Evolutionary conservation across 1,139 yeast species (phyloP), one percentile per base, ranked within the genome.

Genomic region (Suhomyces chickasaworum): DNA sequence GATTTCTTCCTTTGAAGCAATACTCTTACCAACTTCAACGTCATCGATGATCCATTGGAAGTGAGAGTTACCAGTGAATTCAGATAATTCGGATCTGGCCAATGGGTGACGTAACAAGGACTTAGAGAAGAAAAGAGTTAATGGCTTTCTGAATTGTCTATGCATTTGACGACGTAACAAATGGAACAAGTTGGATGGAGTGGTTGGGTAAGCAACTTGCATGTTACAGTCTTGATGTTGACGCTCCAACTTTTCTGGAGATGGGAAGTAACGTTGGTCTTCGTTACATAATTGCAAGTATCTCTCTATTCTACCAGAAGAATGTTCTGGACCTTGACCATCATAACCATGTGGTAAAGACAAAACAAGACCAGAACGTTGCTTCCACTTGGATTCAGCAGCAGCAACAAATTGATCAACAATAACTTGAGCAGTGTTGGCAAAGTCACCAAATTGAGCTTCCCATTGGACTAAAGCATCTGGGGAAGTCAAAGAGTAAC

Each of bases 271-370:
- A 74, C 98, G 86, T 61, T 89, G 91, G 68, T 95, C 99, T 75
- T 95, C 99, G 68, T 91, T 93, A 68, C 96, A 86, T 66, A 95
- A 75, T 76, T 89, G 97, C 70, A 95, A 81, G 76, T 90, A 95
- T 77, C 99, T 86, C 77, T 95, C 99, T 50, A 95, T 75, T 80
- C 99, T 86, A 63, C 96, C 98, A 51, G 97, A 89, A 31, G 99
- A 93, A 74, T 95, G 99, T 76, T 95, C 99, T 57, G 99, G 99
- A 63, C 99, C 99, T 78, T 93, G 99, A 58, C 99, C 99, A 70
- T 95, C 99, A 68, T 91, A 95, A 75, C 99, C 99, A 68, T 95
- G 99, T 52, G 99, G 99, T 69, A 95, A 81, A 5, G 98, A 89
- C 60, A 95, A 75, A 41, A 93, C 96, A 55, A 95, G 69, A 67